Base-by-base conservation (phyloP, 164 flowering plant species). In the Paratinospora sagittata region DNA sequence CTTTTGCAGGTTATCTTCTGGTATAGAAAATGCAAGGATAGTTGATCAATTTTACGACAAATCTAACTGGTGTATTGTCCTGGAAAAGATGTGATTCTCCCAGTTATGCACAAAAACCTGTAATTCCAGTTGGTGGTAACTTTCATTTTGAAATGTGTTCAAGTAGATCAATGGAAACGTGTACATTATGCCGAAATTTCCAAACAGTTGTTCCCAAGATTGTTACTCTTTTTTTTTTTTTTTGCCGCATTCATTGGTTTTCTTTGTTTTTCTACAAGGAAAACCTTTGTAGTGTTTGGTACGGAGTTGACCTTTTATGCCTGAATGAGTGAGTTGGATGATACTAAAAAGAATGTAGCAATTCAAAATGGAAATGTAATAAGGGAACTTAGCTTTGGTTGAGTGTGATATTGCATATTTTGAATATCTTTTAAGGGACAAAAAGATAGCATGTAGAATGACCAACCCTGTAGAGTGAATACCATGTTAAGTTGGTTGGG, bases 31-130 rank as follows among this genome's bases (percentile, higher is more conserved):
- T 83, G 91, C 90, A 3, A 79, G 83, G 55, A 74, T 94, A 13
- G 82, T 87, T 62, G 96, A 94, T 76, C 87, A 76, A 13, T 94
- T 92, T 80, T 94, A 75, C 72, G 98, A 94, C 86, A 94, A 94
- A 78, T 94, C 98, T 58, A 94, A 94, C 73, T 94, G 98, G 98
- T 94, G 98, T 72, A 83, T 94, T 24, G 74, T 92, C 71, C 98
- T 94, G 60, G 76, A 87, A 84, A 94, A 85, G 82, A 86, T 87
- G 39, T 83, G 69, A 75, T 79, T 76, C 80, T 49, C 45, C 27
- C 1, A 19, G 27, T 8, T 26, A 27, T 62, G 41, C 60, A 34
- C 27, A 30, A 14, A 36, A 55, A 57, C 43, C 27, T 60, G 12
- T 19, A 52, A 6, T 1, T 27, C n/a, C 10, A 17, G n/a, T 64